Percentiles rank a stretch among this genome's conserved stretches.
phyloP scores from a whole-genome alignment of 441 rosid species.

The Pelargonium citronellum region DNA sequence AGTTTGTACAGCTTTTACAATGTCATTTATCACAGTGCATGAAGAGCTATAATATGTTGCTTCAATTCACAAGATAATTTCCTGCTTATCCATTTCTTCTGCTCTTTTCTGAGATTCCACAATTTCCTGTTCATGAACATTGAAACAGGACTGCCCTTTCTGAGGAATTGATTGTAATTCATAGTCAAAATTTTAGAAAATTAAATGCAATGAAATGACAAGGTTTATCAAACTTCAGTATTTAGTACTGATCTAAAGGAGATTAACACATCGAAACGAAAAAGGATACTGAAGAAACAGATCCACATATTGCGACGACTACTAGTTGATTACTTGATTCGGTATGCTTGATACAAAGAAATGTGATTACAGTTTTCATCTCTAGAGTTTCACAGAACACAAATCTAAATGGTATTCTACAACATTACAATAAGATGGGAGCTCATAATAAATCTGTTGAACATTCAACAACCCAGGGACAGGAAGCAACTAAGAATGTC shows the following conservation, averaged over 20 bases:
- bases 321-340: neutral
- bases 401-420: conserved; percentile 21
- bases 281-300: neutral
- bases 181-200: too few relatives aligned
- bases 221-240: neutral
- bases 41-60: neutral
- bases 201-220: neutral
- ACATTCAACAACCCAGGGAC: neutral
- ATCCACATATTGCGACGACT: neutral
- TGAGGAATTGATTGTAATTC: neutral
- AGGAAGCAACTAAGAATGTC: neutral
- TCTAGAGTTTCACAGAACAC: neutral
- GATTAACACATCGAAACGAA: neutral
- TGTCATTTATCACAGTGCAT: neutral
- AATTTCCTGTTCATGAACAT: too few relatives aligned
- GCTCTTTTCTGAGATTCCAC: neutral
- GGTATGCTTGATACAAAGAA: neutral
- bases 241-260: neutral
- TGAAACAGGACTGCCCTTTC: too few relatives aligned
- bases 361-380: neutral
- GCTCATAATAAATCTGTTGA: conserved; percentile 15
- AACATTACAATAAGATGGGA: conserved; percentile 28
- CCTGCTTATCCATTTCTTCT: neutral
- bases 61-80: neutral
- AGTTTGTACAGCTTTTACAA: too few relatives aligned